Conservation (phyloP, 2,329 filamentous ascomycete species). For the Fusarium avenaceum region DNA sequence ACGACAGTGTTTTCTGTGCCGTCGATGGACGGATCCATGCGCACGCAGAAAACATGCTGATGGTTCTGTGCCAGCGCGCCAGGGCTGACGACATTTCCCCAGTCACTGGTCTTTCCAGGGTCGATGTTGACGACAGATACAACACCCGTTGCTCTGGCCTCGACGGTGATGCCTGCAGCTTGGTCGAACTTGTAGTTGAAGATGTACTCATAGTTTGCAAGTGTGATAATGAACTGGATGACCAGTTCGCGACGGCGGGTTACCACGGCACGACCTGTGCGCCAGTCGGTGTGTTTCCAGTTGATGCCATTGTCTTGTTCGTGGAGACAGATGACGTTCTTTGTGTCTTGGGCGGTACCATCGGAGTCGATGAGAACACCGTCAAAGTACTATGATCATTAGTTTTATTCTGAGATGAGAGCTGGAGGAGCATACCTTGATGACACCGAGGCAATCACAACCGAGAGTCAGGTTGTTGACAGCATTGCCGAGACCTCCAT, state of each 20-base stretch:
- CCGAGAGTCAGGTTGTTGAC: conserved; percentile 76
- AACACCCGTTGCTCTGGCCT: conserved; percentile 76
- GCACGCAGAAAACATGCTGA: conserved; percentile 76
- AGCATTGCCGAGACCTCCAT: conserved; percentile 73
- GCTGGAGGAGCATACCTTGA: conserved; percentile 52
- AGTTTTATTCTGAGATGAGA: not conserved
- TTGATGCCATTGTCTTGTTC: conserved; percentile 78
- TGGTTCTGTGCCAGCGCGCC: conserved; percentile 77
- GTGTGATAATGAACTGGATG: conserved; percentile 76
- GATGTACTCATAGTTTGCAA: conserved; percentile 78
- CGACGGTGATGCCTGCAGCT: conserved; percentile 71
- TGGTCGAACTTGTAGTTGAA: conserved; percentile 70
- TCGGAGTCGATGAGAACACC: conserved; percentile 51
- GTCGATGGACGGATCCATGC: conserved; percentile 76
- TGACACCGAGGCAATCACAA: conserved; percentile 77
- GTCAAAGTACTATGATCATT: conserved; percentile 52
- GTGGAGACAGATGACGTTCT: conserved; percentile 74
- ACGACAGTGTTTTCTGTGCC: conserved; percentile 69
- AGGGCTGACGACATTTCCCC: conserved; percentile 73
- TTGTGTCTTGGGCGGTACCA: conserved; percentile 57
- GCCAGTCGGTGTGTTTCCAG: conserved; percentile 79
- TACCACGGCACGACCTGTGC: conserved; percentile 73
- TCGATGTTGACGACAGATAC: conserved; percentile 72
- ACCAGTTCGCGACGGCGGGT: conserved; percentile 73
- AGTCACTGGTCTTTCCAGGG: conserved; percentile 64